phyloP scores from a whole-genome alignment of 495 filamentous ascomycete genomes.

The Schizothecium vesticola region DNA sequence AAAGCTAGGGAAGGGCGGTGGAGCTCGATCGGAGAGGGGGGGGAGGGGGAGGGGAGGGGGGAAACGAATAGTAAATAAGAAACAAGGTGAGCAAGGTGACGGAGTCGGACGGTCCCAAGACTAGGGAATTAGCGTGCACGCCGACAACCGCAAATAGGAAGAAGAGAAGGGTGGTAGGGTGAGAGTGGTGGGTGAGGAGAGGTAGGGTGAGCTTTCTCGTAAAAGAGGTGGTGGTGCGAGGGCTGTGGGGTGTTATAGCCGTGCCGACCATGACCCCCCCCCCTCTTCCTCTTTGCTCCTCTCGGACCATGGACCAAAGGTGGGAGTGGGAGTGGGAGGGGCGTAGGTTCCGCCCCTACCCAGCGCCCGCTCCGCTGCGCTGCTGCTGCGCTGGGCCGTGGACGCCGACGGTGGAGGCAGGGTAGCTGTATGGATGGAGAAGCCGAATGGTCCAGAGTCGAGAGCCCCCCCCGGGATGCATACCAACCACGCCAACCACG shows the following conservation, averaged over 20 bases:
- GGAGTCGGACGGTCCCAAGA: slow-evolving; percentile 51
- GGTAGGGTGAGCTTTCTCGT: slow-evolving; percentile 45
- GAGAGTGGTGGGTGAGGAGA: slow-evolving; percentile 42
- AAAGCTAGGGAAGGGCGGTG: slow-evolving; percentile 36
- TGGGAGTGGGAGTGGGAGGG: background rate
- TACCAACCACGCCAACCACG: background rate
- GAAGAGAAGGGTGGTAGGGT: slow-evolving; percentile 45
- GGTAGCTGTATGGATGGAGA: slow-evolving; percentile 1
- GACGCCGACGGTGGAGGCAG: background rate
- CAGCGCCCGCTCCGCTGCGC: background rate
- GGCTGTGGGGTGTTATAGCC: slow-evolving; percentile 39
- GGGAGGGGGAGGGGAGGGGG: slow-evolving; percentile 34
- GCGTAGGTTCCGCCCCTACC: background rate
- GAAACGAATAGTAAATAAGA: slow-evolving; percentile 52
- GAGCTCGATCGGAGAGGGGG: slow-evolving; percentile 32
- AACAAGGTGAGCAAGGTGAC: slow-evolving; percentile 44
- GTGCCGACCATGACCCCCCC: slow-evolving; percentile 20
- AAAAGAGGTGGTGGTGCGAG: slow-evolving; percentile 32
- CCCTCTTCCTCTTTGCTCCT: no score
- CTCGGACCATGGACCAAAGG: background rate
- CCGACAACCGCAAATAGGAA: slow-evolving; percentile 47
- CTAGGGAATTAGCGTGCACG: slow-evolving; percentile 54
- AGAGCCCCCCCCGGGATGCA: background rate
- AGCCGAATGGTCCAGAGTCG: background rate
- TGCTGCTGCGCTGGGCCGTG: background rate